phyloP scores from a whole-genome alignment of 2,329 filamentous ascomycete species.

The Aspergillus sojae region DNA sequence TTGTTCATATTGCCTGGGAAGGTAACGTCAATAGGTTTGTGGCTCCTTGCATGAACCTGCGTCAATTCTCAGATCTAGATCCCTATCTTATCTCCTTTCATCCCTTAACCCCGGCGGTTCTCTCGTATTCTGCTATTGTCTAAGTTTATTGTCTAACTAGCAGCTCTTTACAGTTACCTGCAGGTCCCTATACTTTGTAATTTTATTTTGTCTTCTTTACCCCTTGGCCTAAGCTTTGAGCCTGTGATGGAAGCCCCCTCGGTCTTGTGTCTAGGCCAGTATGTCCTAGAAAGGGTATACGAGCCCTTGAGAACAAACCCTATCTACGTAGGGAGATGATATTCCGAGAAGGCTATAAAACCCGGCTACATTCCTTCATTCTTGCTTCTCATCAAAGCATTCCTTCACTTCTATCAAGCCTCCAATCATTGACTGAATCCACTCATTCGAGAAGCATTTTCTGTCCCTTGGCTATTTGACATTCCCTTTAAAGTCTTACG shows the following conservation, averaged over 20 bases:
- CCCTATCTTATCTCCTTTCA: conserved; percentile 10
- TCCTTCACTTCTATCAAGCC: conserved; percentile 5
- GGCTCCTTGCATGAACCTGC: conserved; percentile 15
- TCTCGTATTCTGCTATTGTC: neutral
- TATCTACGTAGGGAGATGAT: neutral
- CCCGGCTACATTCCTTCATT: neutral
- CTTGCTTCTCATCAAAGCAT: conserved; percentile 9
- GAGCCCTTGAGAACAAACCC: neutral
- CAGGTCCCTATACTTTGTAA: neutral
- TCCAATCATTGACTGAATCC: conserved; percentile 9
- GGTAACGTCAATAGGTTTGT: neutral
- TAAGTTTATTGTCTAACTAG: neutral
- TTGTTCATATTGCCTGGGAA: neutral
- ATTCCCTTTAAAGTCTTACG: neutral
- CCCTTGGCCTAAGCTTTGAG: neutral
- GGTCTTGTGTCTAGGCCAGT: neutral
- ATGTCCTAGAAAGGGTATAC: neutral
- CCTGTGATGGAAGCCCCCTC: neutral
- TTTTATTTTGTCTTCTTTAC: neutral
- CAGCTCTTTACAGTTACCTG: neutral
- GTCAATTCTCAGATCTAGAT: conserved; percentile 3
- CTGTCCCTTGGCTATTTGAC: neutral
- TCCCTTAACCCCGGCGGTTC: neutral
- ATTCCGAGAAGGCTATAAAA: conserved; percentile 12
- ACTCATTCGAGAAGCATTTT: conserved; percentile 5